phyloP scores from a whole-genome alignment of 306 rosid genomes.

The Neltuma alba region DNA sequence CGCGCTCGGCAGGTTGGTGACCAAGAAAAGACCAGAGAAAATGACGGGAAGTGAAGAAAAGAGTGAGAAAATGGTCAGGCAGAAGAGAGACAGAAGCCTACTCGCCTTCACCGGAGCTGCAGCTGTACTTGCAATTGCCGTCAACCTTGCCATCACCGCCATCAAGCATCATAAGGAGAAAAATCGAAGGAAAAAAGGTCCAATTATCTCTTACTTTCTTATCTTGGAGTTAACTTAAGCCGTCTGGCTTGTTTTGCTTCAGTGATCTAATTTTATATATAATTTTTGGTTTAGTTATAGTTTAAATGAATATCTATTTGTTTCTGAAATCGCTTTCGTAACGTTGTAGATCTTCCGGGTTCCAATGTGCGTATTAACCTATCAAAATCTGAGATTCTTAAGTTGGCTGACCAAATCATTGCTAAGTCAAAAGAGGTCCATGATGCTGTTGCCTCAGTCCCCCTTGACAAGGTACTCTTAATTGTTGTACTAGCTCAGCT shows the following conservation, averaged over 20 bases:
- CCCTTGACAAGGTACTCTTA: conserved; percentile 73
- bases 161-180: conserved; percentile 49
- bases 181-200: conserved; percentile 69
- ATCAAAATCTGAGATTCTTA: conserved; percentile 80
- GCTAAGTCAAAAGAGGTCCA: conserved; percentile 77
- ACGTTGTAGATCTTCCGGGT: conserved; percentile 72
- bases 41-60: conserved; percentile 61
- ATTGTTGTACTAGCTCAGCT: no score
- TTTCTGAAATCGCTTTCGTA: background rate
- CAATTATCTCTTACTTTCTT: conserved; percentile 14
- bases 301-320: background rate
- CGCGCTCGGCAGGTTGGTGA: conserved; percentile 50
- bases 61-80: conserved; percentile 58
- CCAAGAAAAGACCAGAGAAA: conserved; percentile 44
- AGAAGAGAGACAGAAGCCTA: conserved; percentile 44
- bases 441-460: conserved; percentile 76
- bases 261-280: background rate
- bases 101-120: conserved; percentile 80
- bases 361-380: conserved; percentile 59
- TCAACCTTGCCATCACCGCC: conserved; percentile 66
- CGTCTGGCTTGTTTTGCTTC: background rate
- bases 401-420: conserved; percentile 70
- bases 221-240: background rate
- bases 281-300: background rate
- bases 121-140: conserved; percentile 72